Evolutionary conservation across 495 filamentous ascomycete genomes (phyloP), one percentile per base, ranked within the genome.

Genomic region (Penicillium canariense): DNA sequence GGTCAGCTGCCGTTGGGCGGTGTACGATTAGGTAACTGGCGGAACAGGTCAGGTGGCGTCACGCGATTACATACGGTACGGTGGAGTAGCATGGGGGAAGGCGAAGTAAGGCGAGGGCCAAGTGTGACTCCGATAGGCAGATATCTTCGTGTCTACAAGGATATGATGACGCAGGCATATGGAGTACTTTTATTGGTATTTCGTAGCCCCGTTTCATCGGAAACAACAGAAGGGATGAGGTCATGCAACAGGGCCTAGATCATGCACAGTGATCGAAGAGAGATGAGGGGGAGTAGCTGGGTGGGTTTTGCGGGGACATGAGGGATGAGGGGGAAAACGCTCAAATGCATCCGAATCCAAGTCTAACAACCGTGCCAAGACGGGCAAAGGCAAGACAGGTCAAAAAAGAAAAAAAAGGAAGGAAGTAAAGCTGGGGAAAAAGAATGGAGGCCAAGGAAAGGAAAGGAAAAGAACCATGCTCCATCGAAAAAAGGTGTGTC

Each of bases 271-370:
- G 58, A 53, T 40, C 30, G 30, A 35, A 43, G 49, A 44, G 38
- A 44, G 39, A 42, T 43, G 38, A 40, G 27, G 28, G 36, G 35
- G 36, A 52, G 38, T 49, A 45, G 43, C 43, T 46, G 43, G 52
- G 59, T 56, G 52, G 52, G 50, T 51, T 50, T 52, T 35, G 54
- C 52, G 58, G 61, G 52, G 55, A 65, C 42, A 67, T 63, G 61
- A 56, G 14, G 48, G 26, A 48, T 58, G 23, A n/a, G 30, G 25
- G 22, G 48, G 58, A 51, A 59, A 64, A 68, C 71, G 73, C 71
- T 74, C 66, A 74, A 68, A 72, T 74, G 73, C 73, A 71, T 67
- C 61, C 56, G 47, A 61, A 49, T 59, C 53, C 63, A 59, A 60
- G 50, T 67, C 65, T 62, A 65, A 59, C 27, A 14, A 26, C 65